phyloP scores from a whole-genome alignment of 2,329 filamentous ascomycete species.

The Aspergillus pseudotamarii region DNA sequence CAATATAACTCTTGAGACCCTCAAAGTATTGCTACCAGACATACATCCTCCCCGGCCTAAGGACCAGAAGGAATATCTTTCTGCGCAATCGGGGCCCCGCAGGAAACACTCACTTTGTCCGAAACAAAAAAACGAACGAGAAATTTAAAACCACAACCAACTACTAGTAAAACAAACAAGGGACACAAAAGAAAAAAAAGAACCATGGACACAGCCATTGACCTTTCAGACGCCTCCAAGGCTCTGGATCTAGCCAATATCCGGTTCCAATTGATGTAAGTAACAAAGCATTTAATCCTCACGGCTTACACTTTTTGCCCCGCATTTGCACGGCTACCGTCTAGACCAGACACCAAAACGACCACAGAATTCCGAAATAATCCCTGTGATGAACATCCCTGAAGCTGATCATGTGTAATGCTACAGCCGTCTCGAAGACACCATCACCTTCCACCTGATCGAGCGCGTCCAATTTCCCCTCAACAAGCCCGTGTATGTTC shows the following conservation, averaged over 20 bases:
- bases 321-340: constrained; percentile 5
- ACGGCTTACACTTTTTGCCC: constrained; percentile 7
- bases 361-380: background rate
- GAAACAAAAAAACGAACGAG: background rate
- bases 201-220: constrained; percentile 85
- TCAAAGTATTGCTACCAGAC: background rate
- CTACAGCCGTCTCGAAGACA: constrained; percentile 87
- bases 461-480: constrained; percentile 97
- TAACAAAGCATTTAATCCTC: constrained; percentile 12
- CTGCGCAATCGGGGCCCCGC: background rate
- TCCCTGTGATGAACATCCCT: background rate
- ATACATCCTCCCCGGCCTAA: background rate
- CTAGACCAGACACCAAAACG: constrained; percentile 1
- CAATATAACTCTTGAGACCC: background rate
- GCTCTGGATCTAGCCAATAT: constrained; percentile 90
- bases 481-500: constrained; percentile 82
- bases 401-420: constrained; percentile 4
- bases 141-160: background rate
- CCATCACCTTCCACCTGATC: constrained; percentile 95
- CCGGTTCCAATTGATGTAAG: constrained; percentile 89
- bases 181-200: background rate
- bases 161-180: background rate
- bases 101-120: background rate
- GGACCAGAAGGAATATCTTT: background rate
- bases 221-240: constrained; percentile 80